Evolutionary conservation across 345 rosid species (phyloP).

Genomic region (Gossypium sturtianum): DNA sequence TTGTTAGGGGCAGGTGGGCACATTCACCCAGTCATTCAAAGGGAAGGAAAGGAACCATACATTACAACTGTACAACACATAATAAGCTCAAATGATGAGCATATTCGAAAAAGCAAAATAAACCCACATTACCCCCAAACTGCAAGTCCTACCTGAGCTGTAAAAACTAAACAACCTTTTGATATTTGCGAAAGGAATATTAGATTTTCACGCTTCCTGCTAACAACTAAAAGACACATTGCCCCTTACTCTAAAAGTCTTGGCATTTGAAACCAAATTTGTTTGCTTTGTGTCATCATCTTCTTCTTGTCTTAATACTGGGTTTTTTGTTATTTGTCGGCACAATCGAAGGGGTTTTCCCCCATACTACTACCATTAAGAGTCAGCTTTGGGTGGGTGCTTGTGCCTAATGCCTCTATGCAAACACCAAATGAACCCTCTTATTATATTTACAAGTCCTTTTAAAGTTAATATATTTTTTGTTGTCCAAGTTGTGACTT

Average conservation of each 20-base stretch:
- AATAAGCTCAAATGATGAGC: neutral
- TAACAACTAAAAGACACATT: conserved; percentile 3
- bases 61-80: neutral
- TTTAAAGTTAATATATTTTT: neutral
- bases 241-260: neutral
- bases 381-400: conserved; percentile 9
- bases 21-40: neutral
- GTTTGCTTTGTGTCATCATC: neutral
- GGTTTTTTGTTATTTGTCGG: neutral
- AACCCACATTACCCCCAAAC: too few species aligned
- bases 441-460: neutral
- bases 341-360: neutral
- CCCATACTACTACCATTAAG: neutral
- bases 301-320: neutral
- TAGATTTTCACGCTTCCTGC: conserved; percentile 8
- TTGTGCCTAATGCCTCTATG: neutral
- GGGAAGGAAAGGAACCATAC: neutral
- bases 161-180: conserved; percentile 10
- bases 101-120: conserved; percentile 5
- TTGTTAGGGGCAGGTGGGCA: neutral
- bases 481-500: neutral
- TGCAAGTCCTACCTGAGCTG: neutral
- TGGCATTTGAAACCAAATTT: neutral
- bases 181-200: conserved; percentile 7
- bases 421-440: neutral